phyloP scores from a whole-genome alignment of 2,329 filamentous ascomycete species.

The Trichoderma aggressivum region DNA sequence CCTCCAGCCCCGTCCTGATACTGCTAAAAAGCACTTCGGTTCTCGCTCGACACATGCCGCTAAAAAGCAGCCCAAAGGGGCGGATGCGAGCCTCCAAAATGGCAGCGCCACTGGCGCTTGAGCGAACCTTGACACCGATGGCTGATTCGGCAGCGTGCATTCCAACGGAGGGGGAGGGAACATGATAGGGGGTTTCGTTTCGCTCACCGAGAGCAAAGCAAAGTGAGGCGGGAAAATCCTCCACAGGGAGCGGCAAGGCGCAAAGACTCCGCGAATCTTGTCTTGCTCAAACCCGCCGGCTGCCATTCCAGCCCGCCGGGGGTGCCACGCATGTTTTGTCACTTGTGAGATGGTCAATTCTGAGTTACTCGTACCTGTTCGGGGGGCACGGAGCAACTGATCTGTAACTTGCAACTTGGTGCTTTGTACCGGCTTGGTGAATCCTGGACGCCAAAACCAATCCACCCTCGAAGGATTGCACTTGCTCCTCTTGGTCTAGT shows the following conservation, averaged over 20 bases:
- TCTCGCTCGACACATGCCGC: not conserved
- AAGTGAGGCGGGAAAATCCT: not conserved
- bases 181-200: not conserved
- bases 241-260: not conserved
- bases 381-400: not conserved
- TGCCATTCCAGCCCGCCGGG: not conserved
- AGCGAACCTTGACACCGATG: not conserved
- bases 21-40: not conserved
- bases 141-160: not conserved
- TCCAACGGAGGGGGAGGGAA: not conserved
- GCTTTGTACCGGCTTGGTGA: not conserved
- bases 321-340: not conserved
- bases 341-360: not conserved
- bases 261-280: not conserved
- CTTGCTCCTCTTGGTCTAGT: not conserved
- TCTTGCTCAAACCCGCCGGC: not conserved
- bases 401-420: not conserved
- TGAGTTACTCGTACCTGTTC: not conserved
- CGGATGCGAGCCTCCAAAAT: not conserved
- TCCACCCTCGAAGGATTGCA: constrained; percentile 2
- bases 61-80: not conserved
- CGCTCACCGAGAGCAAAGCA: not conserved
- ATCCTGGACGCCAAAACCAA: not conserved
- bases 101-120: constrained; percentile 19
- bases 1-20: not conserved